Evolutionary conservation across 805 yeast genomes (phyloP), one percentile per base, ranked within the genome.

Genomic region (Starmerella lactis-condensi): DNA sequence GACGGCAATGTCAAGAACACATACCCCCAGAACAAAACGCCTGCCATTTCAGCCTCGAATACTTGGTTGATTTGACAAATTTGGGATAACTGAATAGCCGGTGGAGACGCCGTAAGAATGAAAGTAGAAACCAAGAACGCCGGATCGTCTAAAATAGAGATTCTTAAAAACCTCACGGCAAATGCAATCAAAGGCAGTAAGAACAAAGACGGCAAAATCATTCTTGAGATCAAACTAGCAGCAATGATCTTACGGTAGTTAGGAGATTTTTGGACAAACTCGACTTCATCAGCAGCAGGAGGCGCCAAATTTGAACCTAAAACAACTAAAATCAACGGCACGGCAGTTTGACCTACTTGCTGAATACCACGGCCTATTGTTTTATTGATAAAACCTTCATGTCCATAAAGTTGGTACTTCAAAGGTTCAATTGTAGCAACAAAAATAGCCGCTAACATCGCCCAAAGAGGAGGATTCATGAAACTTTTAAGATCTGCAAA

Each of bases 401-500:
- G 54, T 13, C 44, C 41, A 42, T 66, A 70, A 28, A 70, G 54
- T 23, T 56, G 46, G 22, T 50, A 40, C 43, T 66, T 65, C 21
- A 69, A 46, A 3, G 54, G 48, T 4, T 71, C 69, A 14, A 69
- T 55, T 2, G 70, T 58, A 5, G 75, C 76, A 20, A 71, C 69
- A n/a, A 65, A 35, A 14, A 71, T 59, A n/a, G 75, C 67, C 2
- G 64, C 38, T 5, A 67, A 46, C 75, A 70, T 70, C 18, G 77
- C 61, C 56, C 69, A 70, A 35, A 70, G 54, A 5, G 77, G 77
- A 3, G 75, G 74, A 46, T 70, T 70, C 76, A 71, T 70, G 46
- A 64, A 65, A 24, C 31, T 32, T 15, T 33, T 19, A 14, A 43
- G 20, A 7, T 36, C 21, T 44, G 37, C 32, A 51, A 29, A 18